Percentiles rank a stretch among this genome's conserved stretches.
Evolutionary conservation across 2,329 filamentous ascomycete genomes (phyloP).

Genomic region (Colletotrichum sp.): DNA sequence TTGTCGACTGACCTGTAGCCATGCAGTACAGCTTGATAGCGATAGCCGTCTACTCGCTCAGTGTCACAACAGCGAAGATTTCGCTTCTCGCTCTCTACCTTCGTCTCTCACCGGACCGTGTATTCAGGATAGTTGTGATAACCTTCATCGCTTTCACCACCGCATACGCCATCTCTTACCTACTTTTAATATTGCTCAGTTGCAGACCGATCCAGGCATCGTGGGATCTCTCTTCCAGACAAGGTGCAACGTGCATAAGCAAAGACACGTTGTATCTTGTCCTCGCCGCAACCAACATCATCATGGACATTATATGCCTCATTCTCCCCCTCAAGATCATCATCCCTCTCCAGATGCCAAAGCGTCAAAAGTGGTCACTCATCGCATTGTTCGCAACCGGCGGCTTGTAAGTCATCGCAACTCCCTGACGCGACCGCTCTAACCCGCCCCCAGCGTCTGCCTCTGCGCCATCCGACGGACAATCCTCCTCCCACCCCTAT

Average conservation of each 20-base stretch:
- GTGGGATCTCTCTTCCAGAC: not conserved
- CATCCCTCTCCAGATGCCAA: slow-evolving; percentile 15
- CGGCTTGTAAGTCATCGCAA: not conserved
- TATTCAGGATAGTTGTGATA: slow-evolving; percentile 34
- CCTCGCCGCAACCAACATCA: slow-evolving; percentile 15
- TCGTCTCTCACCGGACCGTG: slow-evolving; percentile 28
- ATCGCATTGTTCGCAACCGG: slow-evolving; percentile 16
- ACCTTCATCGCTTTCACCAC: slow-evolving; percentile 32
- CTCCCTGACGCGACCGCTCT: not conserved
- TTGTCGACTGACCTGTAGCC: not conserved
- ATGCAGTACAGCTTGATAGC: not conserved
- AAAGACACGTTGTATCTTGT: slow-evolving; percentile 3
- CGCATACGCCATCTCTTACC: slow-evolving; percentile 30
- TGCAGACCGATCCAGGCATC: slow-evolving; percentile 8
- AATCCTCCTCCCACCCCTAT: slow-evolving; percentile 28
- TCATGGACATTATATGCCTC: slow-evolving; percentile 18
- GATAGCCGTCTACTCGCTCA: slow-evolving; percentile 9
- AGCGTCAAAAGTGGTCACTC: slow-evolving; percentile 8
- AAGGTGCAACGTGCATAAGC: not conserved
- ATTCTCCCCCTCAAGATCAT: slow-evolving; percentile 15
- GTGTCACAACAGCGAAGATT: slow-evolving; percentile 19
- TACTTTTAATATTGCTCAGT: slow-evolving; percentile 22
- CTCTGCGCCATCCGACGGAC: slow-evolving; percentile 34
- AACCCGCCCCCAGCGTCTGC: slow-evolving; percentile 27
- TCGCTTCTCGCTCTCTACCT: slow-evolving; percentile 19